phyloP scores from a whole-genome alignment of 805 yeast species.

The Torulaspora indica region DNA sequence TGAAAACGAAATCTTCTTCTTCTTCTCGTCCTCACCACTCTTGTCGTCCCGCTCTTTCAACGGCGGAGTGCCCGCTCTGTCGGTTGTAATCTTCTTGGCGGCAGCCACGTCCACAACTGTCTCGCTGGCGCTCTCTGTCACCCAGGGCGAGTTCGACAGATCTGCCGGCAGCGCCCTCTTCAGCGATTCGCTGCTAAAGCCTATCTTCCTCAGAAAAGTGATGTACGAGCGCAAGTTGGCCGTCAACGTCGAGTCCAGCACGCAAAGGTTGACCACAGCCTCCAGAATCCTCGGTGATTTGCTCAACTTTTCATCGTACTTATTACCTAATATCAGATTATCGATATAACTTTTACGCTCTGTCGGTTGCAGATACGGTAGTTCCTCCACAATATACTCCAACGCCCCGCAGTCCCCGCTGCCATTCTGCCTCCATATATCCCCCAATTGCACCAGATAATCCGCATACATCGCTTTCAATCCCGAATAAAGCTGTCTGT shows the following conservation, averaged over 20 bases:
- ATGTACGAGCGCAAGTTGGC: conserved; percentile 28
- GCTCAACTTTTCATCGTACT: conserved; percentile 8
- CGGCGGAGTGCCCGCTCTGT: conserved; percentile 9
- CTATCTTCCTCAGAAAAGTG: conserved; percentile 20
- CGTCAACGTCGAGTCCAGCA: conserved; percentile 24
- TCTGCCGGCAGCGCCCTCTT: conserved; percentile 10
- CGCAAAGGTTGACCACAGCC: conserved; percentile 23
- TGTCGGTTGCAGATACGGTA: conserved; percentile 24
- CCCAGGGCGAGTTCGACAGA: not conserved
- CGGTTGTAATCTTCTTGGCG: conserved; percentile 4
- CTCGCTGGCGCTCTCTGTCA: not conserved
- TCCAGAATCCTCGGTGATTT: conserved; percentile 16
- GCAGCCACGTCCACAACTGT: not conserved
- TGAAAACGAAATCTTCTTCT: conserved; percentile 35
- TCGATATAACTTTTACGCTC: conserved; percentile 30
- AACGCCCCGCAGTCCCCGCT: conserved; percentile 12
- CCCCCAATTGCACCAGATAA: conserved; percentile 26
- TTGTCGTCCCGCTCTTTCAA: conserved; percentile 3
- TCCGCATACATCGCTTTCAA: conserved; percentile 32
- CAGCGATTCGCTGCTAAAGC: conserved; percentile 20
- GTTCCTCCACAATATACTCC: conserved; percentile 22
- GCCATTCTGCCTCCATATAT: conserved; percentile 17
- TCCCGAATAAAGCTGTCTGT: conserved; percentile 30
- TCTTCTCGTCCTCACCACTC: conserved; percentile 21
- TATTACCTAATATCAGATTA: conserved; percentile 16